phyloP scores from a whole-genome alignment of 176 grass and related monocot genomes.

The Aegilops tauschii region DNA sequence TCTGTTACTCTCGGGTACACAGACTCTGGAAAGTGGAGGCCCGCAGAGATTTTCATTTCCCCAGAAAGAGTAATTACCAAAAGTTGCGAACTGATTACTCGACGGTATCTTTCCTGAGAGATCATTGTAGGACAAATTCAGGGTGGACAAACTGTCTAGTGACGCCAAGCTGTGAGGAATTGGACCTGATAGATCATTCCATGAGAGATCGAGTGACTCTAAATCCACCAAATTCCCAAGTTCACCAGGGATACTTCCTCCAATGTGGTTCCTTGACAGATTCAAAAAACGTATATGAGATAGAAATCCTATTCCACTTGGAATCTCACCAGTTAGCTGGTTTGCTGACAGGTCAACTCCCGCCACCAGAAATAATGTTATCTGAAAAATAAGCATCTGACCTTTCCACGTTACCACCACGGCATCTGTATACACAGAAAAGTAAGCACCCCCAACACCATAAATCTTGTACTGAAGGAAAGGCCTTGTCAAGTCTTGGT shows the following conservation, averaged over 20 bases:
- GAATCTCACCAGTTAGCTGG: constrained; percentile 18
- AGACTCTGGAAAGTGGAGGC: not conserved
- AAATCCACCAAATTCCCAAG: fast-evolving
- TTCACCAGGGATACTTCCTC: constrained; percentile 9
- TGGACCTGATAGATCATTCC: constrained; percentile 13
- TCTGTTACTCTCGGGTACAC: not conserved
- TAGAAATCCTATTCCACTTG: not conserved
- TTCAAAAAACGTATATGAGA: not conserved
- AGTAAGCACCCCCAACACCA: not conserved
- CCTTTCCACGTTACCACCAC: not conserved
- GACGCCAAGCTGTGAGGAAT: not conserved
- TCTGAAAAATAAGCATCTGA: too few relatives aligned
- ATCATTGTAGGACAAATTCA: constrained; percentile 26
- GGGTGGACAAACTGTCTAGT: fast-evolving
- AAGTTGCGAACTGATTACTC: fast-evolving
- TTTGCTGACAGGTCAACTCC: not conserved
- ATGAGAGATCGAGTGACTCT: constrained; percentile 6
- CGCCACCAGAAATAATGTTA: too few relatives aligned
- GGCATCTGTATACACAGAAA: not conserved
- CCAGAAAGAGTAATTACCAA: too few relatives aligned
- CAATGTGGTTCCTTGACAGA: not conserved
- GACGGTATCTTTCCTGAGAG: not conserved
- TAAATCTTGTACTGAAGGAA: not conserved
- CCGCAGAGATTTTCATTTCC: constrained; percentile 1
- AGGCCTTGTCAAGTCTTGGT: fast-evolving